These are phyloP conservation scores for Geotrichum phurueaensis DNA, from an alignment of 1,139 yeast genomes.

Conservation along the genomic window DNA sequence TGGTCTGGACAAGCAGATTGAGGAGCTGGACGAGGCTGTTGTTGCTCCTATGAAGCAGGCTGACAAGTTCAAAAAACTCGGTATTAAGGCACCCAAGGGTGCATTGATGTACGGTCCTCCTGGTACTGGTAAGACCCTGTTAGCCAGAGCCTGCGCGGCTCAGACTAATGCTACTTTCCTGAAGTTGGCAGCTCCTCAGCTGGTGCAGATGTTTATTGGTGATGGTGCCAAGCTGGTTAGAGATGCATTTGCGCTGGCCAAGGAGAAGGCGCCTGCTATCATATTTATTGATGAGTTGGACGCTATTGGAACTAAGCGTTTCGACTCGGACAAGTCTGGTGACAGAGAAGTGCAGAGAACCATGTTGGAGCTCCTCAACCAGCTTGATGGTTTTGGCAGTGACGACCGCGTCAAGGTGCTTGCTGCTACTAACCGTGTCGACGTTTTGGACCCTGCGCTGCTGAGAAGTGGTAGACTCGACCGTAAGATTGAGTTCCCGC, in stretches of 20 bases:
- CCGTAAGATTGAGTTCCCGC: constrained; percentile 94
- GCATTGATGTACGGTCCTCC: constrained; percentile 99
- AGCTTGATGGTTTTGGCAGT: constrained; percentile 96
- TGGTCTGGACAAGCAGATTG: constrained; percentile 96
- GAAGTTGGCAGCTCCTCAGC: constrained; percentile 95
- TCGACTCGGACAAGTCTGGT: constrained; percentile 95
- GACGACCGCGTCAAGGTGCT: constrained; percentile 95
- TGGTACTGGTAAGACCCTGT: constrained; percentile 94
- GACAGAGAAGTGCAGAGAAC: constrained; percentile 99
- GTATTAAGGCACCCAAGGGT: constrained; percentile 96
- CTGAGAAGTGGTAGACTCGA: constrained; percentile 96
- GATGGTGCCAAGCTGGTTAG: constrained; percentile 98
- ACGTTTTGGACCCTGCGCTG: constrained; percentile 93
- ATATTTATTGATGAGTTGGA: constrained; percentile 96
- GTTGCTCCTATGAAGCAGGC: constrained; percentile 98
- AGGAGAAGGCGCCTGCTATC: constrained; percentile 96
- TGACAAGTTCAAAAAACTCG: constrained; percentile 85
- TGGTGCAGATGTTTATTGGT: constrained; percentile 98
- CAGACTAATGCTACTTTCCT: constrained; percentile 97
- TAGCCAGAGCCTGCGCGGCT: constrained; percentile 99
- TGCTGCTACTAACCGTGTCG: constrained; percentile 98
- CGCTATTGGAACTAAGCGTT: constrained; percentile 98
- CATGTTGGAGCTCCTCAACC: constrained; percentile 94
- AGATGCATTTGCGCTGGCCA: constrained; percentile 97
- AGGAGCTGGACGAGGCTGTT: constrained; percentile 94